These are phyloP conservation scores for Gorgonomyces haynaldii DNA, from an alignment of 192 early-diverging fungal species.

Conservation along the genomic window DNA sequence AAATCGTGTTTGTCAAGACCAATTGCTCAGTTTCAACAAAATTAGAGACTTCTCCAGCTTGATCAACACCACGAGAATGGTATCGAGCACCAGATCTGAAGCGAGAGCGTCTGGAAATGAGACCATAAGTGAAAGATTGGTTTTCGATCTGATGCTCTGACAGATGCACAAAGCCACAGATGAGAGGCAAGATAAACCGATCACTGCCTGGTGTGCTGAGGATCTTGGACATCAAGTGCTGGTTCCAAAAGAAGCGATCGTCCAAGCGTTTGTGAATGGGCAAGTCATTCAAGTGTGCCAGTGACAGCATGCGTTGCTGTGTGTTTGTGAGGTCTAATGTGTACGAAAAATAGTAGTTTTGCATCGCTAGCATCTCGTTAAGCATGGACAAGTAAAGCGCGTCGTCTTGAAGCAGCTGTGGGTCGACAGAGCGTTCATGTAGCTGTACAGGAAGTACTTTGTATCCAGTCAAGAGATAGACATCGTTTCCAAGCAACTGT, in stretches of 20 bases:
- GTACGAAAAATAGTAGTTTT: constrained; percentile 75
- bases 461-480: constrained; percentile 49
- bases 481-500: constrained; percentile 40
- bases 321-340: constrained; percentile 76
- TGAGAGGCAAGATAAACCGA: constrained; percentile 78
- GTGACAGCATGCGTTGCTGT: constrained; percentile 54
- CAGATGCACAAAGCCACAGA: constrained; percentile 52
- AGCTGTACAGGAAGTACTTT: constrained; percentile 23
- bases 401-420: constrained; percentile 45
- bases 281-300: constrained; percentile 1
- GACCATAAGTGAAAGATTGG: constrained; percentile 55
- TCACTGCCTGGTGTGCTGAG: constrained; percentile 35
- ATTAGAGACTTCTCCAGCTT: constrained; percentile 87
- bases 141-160: too few species aligned
- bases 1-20: constrained; percentile 48
- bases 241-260: constrained; percentile 94
- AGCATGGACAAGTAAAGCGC: constrained; percentile 48
- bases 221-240: constrained; percentile 49
- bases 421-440: neutral
- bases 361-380: constrained; percentile 34
- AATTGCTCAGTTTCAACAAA: constrained; percentile 97
- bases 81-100: constrained; percentile 74
- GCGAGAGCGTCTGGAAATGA: constrained; percentile 74
- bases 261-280: constrained; percentile 47
- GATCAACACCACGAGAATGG: constrained; percentile 87